Percentiles rank a stretch among this genome's conserved stretches.
Conservation (phyloP, 441 rosid genomes). For the Isatis lusitanica region DNA sequence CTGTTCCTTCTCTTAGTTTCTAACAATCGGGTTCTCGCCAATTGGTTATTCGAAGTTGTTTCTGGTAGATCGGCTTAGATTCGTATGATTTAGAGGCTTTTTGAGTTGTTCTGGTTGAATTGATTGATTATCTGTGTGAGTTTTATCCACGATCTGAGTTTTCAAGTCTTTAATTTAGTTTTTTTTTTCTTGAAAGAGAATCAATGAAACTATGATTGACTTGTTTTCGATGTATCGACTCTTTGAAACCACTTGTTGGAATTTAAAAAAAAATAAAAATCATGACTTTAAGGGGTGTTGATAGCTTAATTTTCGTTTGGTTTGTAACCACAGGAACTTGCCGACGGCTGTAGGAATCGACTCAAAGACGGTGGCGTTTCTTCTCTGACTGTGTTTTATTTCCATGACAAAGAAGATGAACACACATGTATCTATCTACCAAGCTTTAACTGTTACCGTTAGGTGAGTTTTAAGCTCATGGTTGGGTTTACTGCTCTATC, state of each 20-base stretch:
- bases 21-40: slow-evolving; percentile 4
- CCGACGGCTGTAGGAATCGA: slow-evolving; percentile 41
- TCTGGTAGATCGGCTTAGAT: slow-evolving; percentile 35
- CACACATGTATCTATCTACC: slow-evolving; percentile 46
- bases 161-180: neutral
- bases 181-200: neutral
- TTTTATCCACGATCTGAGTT: slow-evolving; percentile 22
- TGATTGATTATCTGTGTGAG: neutral
- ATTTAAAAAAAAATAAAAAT: neutral
- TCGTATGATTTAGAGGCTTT: neutral
- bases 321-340: slow-evolving; percentile 46
- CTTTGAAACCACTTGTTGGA: neutral
- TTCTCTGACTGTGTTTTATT: slow-evolving; percentile 43
- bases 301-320: slow-evolving; percentile 28
- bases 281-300: neutral
- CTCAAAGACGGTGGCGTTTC: slow-evolving; percentile 42
- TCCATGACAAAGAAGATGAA: slow-evolving; percentile 43
- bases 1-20: neutral
- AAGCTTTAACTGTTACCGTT: slow-evolving; percentile 39
- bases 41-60: neutral
- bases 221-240: slow-evolving; percentile 9
- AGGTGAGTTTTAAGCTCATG: slow-evolving; percentile 47
- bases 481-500: neutral
- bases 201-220: neutral
- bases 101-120: slow-evolving; percentile 10